Percentiles rank a stretch among this genome's conserved stretches.
phyloP scores from a whole-genome alignment of 495 filamentous ascomycete genomes.

The Penicillium goetzii region DNA sequence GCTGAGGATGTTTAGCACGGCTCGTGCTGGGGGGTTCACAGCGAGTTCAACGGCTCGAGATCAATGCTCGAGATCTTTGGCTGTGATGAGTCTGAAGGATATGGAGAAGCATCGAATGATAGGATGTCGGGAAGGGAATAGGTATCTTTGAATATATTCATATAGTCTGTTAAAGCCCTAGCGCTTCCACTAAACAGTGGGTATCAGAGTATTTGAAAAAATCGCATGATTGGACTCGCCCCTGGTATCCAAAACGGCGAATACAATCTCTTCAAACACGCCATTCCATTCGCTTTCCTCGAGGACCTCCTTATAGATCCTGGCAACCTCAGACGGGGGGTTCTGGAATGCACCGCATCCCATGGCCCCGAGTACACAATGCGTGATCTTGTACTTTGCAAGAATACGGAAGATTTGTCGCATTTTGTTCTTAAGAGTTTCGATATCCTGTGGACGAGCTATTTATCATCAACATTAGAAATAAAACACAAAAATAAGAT shows the following conservation, averaged over 20 bases:
- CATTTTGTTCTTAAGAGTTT: conserved; percentile 60
- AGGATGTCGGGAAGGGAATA: not conserved
- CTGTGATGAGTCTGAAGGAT: not conserved
- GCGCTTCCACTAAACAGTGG: not conserved
- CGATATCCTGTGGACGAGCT: conserved; percentile 14
- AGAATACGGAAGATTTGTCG: conserved; percentile 59
- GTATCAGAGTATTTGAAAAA: conserved; percentile 47
- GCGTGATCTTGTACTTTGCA: conserved; percentile 52
- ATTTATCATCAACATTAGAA: not conserved
- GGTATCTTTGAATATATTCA: not conserved
- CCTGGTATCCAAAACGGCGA: conserved; percentile 39
- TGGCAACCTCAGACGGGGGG: conserved; percentile 62
- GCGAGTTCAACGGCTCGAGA: not conserved
- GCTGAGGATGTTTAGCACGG: not conserved
- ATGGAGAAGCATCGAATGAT: not conserved
- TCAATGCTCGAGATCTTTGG: not conserved
- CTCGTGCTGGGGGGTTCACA: not conserved
- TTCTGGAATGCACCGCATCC: conserved; percentile 70
- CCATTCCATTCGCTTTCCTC: conserved; percentile 56
- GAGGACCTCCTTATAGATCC: conserved; percentile 63
- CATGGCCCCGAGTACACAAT: conserved; percentile 66
- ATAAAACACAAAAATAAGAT: no score
- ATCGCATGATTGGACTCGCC: conserved; percentile 51
- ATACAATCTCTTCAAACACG: conserved; percentile 38
- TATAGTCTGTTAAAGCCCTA: not conserved